Evolutionary conservation across 192 early-diverging fungal genomes (phyloP), one percentile per base, ranked within the genome.

Genomic region (Cladochytrium replicatum): DNA sequence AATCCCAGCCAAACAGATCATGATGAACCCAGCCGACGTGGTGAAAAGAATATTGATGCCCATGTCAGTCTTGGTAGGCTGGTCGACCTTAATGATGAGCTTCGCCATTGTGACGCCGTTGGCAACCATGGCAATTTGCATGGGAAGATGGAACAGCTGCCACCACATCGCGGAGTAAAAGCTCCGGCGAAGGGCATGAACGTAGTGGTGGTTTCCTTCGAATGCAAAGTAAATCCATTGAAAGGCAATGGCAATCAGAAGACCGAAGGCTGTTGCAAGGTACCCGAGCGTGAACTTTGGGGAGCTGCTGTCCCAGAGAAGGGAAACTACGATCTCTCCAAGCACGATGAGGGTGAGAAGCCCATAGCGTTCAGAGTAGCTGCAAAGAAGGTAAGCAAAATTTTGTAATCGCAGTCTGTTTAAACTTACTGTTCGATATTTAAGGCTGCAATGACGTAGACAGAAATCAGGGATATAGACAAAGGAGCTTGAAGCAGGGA

Each of bases 331-430:
- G 15, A 48, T 43, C 43, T 64, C 63, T 24, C 63, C 63, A 6
- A 64, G 30, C 34, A 38, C 22, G n/a, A 66, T 52, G 23, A 64
- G 32, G 11, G 57, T 28, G 22, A 69, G 56, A 7, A 25, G 31
- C 17, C 63, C 63, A 23, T 50, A 29, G 30, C 64, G 38, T 29
- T 54, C 52, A 38, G 50, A 60, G 23, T 32, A 52, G 40, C 68
- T 63, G 49, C 68, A 63, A 32, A 66, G 66, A 47, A 68, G 66
- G 17, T 68, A 43, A 5, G 64, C 64, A 5, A 61, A 5, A 22
- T 46, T 24, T 27, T 64, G 64, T 19, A 48, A 42, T 47, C 32
- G 6, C n/a, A n/a, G n/a, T n/a, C n/a, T 64, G 63, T 48, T 64
- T 64, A 41, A 64, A 67, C 42, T 64, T 64, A 64, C 63, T 2